These are phyloP conservation scores for Borealophlyctis nickersoniae DNA, from an alignment of 192 early-diverging fungal species.

Conservation along the genomic window DNA sequence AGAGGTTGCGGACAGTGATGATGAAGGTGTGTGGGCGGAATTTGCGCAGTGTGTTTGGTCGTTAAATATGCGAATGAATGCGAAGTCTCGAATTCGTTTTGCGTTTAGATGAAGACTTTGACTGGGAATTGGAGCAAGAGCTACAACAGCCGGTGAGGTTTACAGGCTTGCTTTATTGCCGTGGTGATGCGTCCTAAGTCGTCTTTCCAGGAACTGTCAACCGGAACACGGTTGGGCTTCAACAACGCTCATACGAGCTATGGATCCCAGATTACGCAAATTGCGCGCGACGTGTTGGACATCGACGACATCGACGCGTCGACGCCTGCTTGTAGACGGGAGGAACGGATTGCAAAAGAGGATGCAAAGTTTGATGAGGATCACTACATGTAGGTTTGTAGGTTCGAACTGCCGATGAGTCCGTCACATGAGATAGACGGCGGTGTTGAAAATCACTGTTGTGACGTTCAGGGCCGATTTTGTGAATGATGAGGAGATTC, in stretches of 20 bases:
- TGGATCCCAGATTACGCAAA: conserved; percentile 57
- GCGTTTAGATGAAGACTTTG: conserved; percentile 54
- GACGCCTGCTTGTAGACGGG: conserved; percentile 48
- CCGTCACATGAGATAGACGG: too few species aligned
- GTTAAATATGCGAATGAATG: too few species aligned
- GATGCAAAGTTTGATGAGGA: conserved; percentile 88
- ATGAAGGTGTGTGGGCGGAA: conserved; percentile 25
- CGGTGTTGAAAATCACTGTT: too few species aligned
- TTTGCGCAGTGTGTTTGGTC: conserved; percentile 4
- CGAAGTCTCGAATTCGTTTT: conserved; percentile 12
- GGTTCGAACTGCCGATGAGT: neutral
- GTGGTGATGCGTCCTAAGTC: neutral
- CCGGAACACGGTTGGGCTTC: conserved; percentile 77
- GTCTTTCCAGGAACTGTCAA: conserved; percentile 30
- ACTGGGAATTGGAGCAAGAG: conserved; percentile 86
- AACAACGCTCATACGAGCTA: conserved; percentile 79
- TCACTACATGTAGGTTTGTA: conserved; percentile 71
- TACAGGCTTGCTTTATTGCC: conserved; percentile 8
- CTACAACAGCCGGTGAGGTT: conserved; percentile 37
- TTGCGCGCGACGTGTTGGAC: conserved; percentile 53
- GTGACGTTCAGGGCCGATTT: conserved; percentile 74
- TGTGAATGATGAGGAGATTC: conserved; percentile 83
- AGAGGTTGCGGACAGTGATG: conserved; percentile 38
- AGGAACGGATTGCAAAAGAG: conserved; percentile 65
- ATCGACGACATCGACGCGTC: conserved; percentile 47